Conservation (phyloP, 2,329 filamentous ascomycete genomes). For the Colletotrichum lini region DNA sequence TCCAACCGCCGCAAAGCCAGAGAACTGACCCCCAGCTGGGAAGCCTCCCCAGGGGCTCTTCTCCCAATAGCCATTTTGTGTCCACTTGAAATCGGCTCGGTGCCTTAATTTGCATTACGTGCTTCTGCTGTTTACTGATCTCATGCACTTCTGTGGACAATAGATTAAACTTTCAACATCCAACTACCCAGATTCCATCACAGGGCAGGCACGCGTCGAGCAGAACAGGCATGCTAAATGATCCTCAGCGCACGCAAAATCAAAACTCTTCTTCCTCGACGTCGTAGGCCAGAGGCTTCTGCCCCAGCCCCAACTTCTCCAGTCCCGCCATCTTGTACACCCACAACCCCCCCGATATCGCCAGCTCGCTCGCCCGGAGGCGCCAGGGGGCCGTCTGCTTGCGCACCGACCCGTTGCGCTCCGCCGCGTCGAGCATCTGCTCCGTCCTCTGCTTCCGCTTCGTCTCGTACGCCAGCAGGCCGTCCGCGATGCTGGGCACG, state of each 20-base stretch:
- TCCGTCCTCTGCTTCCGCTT: conserved; percentile 29
- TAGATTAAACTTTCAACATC: too few relatives aligned
- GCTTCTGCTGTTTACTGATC: too few relatives aligned
- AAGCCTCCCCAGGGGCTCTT: too few relatives aligned
- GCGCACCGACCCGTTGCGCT: conserved; percentile 23
- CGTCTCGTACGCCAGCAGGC: conserved; percentile 14
- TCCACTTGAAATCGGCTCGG: too few relatives aligned
- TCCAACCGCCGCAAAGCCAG: neutral
- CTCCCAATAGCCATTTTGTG: too few relatives aligned
- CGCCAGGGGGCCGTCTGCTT: conserved; percentile 34
- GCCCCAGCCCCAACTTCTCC: conserved; percentile 24
- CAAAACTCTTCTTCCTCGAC: conserved; percentile 24
- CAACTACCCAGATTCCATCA: too few relatives aligned
- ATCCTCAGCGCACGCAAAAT: neutral
- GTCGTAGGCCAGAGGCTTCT: conserved; percentile 35
- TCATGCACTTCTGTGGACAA: too few relatives aligned
- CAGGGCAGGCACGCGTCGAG: too few relatives aligned
- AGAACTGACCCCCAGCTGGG: neutral
- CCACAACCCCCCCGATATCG: conserved; percentile 29
- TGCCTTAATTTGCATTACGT: too few relatives aligned
- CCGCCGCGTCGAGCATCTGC: conserved; percentile 20
- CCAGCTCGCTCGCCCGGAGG: conserved; percentile 22
- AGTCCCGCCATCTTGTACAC: conserved; percentile 25
- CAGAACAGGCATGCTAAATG: too few relatives aligned
- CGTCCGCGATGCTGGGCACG: neutral